Percentiles rank a stretch among this genome's conserved stretches.
Evolutionary conservation across 2,329 filamentous ascomycete genomes (phyloP).

Genomic region (Monilinia laxa): DNA sequence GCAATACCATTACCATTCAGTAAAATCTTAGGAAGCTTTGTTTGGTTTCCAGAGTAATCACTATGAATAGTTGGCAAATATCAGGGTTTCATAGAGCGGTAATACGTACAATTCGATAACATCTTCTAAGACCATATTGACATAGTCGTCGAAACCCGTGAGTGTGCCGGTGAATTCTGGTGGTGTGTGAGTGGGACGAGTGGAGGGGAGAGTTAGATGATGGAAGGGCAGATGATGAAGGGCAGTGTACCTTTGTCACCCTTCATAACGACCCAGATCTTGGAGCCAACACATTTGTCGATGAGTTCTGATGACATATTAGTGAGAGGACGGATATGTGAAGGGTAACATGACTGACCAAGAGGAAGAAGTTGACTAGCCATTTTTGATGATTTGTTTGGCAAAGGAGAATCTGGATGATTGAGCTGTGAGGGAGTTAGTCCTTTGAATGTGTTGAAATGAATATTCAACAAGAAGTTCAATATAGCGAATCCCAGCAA

Average conservation of each 20-base stretch:
- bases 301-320: conserved; percentile 71
- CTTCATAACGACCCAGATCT: conserved; percentile 99
- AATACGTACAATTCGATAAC: conserved; percentile 85
- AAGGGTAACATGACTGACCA: conserved; percentile 26
- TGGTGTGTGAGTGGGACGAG: background rate
- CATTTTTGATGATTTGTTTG: conserved; percentile 30
- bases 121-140: conserved; percentile 98
- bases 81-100: background rate
- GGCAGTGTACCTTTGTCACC: conserved; percentile 79
- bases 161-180: conserved; percentile 93
- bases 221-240: background rate
- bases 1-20: conserved; percentile 98
- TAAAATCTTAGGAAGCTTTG: conserved; percentile 89
- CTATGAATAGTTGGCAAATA: conserved; percentile 53
- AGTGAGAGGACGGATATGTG: conserved; percentile 35
- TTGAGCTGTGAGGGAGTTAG: conserved; percentile 1
- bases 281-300: conserved; percentile 96
- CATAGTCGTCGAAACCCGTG: conserved; percentile 97
- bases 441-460: background rate
- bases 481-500: background rate
- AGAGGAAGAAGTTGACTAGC: conserved; percentile 40
- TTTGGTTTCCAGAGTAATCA: conserved; percentile 85
- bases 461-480: background rate
- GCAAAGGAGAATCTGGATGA: background rate
- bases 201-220: background rate